Evolutionary conservation across 306 rosid species (phyloP).

Genomic region (Vigna mungo): DNA sequence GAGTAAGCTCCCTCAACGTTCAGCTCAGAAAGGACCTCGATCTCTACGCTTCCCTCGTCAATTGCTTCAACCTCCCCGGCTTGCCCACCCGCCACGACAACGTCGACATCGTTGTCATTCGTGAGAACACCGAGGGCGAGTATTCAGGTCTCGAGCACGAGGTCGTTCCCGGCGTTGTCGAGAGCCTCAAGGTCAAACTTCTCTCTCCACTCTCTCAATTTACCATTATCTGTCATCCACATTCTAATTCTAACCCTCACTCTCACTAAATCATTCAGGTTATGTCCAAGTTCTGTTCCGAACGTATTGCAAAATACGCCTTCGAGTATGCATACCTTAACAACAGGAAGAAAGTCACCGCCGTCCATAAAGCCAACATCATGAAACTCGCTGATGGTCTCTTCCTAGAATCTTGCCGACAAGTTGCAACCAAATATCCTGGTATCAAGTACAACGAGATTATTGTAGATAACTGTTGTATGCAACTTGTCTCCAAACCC

Average conservation of each 20-base stretch:
- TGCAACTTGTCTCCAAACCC: conserved; percentile 52
- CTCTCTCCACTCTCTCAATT: neutral
- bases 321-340: conserved; percentile 49
- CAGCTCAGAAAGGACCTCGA: conserved; percentile 43
- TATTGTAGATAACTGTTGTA: conserved; percentile 51
- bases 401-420: conserved; percentile 50
- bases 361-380: conserved; percentile 49
- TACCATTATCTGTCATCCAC: neutral
- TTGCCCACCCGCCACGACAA: conserved; percentile 45
- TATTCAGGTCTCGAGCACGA: conserved; percentile 48
- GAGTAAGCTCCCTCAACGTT: conserved; percentile 49
- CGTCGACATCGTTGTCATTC: conserved; percentile 46
- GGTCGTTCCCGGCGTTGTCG: conserved; percentile 51
- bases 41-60: conserved; percentile 54
- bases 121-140: conserved; percentile 49
- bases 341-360: conserved; percentile 48
- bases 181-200: conserved; percentile 45
- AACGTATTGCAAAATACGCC: conserved; percentile 47
- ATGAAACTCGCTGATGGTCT: conserved; percentile 52
- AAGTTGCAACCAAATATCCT: conserved; percentile 65
- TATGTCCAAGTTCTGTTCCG: conserved; percentile 49
- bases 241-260: no score
- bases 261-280: neutral
- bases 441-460: conserved; percentile 68
- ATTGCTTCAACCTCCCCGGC: conserved; percentile 68